A percentile compares a stretch with the other conserved stretches of the same genome.
Conservation (phyloP, 1,284 basidiomycete species). For the Xanthoconium separans region DNA sequence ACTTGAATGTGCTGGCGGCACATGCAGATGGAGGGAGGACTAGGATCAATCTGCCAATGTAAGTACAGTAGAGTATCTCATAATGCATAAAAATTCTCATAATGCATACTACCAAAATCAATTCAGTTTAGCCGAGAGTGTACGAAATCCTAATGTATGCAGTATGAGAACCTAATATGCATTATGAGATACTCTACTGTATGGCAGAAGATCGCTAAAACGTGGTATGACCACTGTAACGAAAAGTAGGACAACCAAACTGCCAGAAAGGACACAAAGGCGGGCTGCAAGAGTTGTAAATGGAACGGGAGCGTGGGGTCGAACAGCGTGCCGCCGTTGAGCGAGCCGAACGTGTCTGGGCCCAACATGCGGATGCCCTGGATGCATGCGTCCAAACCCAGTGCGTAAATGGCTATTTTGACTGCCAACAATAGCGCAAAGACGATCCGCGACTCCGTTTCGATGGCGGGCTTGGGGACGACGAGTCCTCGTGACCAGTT, state of each 20-base stretch:
- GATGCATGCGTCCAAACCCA: slow-evolving; percentile 19
- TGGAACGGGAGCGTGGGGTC: slow-evolving; percentile 41
- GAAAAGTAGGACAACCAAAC: slow-evolving; percentile 43
- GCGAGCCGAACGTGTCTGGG: slow-evolving; percentile 20
- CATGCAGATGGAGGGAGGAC: no score
- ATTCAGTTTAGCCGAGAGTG: no score
- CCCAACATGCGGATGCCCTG: slow-evolving; percentile 12
- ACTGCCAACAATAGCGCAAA: slow-evolving; percentile 12
- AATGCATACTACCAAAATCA: no score
- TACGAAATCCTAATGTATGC: no score
- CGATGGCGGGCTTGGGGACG: slow-evolving; percentile 15
- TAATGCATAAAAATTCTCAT: no score
- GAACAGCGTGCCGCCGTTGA: slow-evolving; percentile 45
- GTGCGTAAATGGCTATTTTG: slow-evolving; percentile 1
- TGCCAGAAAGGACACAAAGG: slow-evolving; percentile 39
- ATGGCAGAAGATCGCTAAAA: slow-evolving; percentile 42
- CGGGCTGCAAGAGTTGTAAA: slow-evolving; percentile 36
- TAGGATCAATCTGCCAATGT: no score
- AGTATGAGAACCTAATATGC: no score
- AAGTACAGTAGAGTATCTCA: no score
- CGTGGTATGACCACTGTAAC: slow-evolving; percentile 43
- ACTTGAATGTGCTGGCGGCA: no score
- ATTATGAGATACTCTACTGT: no score
- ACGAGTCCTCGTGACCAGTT: slow-evolving; percentile 26
- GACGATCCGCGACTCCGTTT: slow-evolving; percentile 13